phyloP scores from a whole-genome alignment of 768 basidiomycete species.

The Pleurotus djamor region DNA sequence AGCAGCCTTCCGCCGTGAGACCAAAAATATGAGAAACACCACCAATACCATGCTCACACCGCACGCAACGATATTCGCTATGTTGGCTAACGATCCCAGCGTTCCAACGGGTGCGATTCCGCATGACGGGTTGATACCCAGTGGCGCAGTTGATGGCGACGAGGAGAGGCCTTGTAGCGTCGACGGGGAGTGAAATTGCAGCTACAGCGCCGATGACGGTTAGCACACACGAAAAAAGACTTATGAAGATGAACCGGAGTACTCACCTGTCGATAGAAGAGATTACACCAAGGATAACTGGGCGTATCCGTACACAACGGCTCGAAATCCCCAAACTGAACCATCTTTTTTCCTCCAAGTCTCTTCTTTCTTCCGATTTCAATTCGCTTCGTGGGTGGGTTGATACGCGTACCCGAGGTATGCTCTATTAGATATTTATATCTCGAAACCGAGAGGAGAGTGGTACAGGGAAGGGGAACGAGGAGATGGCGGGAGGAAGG shows the following conservation, averaged over 20 bases:
- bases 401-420: too few relatives aligned
- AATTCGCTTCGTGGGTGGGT: too few relatives aligned
- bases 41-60: constrained; percentile 67
- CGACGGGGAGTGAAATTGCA: constrained; percentile 27
- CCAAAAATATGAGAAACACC: constrained; percentile 52
- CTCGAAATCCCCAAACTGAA: constrained; percentile 72
- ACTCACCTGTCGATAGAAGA: constrained; percentile 86
- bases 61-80: constrained; percentile 84
- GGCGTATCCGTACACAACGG: constrained; percentile 67
- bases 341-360: constrained; percentile 25
- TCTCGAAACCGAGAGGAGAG: too few relatives aligned
- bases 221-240: constrained; percentile 12
- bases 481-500: too few relatives aligned
- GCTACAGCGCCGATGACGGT: constrained; percentile 21
- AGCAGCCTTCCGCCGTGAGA: constrained; percentile 76
- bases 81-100: constrained; percentile 69
- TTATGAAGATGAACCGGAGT: constrained; percentile 15
- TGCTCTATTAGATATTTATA: too few relatives aligned
- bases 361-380: too few relatives aligned
- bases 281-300: constrained; percentile 91
- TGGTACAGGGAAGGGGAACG: too few relatives aligned
- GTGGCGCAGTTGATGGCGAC: constrained; percentile 55
- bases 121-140: constrained; percentile 82
- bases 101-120: constrained; percentile 65
- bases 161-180: constrained; percentile 40